These are phyloP conservation scores for Tetracentron sinense DNA, from an alignment of 164 flowering plant species.

Conservation along the genomic window DNA sequence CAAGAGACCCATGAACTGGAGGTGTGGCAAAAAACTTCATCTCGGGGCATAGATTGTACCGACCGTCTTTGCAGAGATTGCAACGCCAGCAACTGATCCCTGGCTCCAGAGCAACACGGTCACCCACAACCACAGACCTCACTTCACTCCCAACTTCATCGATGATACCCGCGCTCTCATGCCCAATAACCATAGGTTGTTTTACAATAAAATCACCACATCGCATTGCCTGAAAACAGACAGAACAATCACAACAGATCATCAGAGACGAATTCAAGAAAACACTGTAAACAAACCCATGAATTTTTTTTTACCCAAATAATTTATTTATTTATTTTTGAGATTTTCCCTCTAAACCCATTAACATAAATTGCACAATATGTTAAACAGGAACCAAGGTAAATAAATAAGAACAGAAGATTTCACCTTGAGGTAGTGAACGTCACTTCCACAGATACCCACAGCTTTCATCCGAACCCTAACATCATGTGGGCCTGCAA, in stretches of 20 bases:
- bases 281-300: too few species aligned
- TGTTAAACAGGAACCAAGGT: not conserved
- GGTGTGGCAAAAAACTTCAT: constrained; percentile 97
- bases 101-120: constrained; percentile 91
- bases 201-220: constrained; percentile 69
- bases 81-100: constrained; percentile 83
- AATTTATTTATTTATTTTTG: too few species aligned
- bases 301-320: too few species aligned
- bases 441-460: constrained; percentile 99
- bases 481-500: constrained; percentile 75
- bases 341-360: too few species aligned
- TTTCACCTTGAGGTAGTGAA: constrained; percentile 77
- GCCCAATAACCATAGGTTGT: constrained; percentile 98
- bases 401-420: not conserved
- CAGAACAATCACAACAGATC: too few species aligned
- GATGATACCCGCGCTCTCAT: constrained; percentile 90
- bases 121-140: constrained; percentile 58
- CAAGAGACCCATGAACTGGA: constrained; percentile 84
- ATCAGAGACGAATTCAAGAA: not conserved
- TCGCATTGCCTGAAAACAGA: constrained; percentile 55
- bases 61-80: constrained; percentile 62
- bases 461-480: constrained; percentile 89
- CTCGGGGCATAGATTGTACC: constrained; percentile 87
- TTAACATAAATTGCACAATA: not conserved
- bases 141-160: constrained; percentile 86